A percentile compares a stretch with the other conserved stretches of the same genome.
Conservation (phyloP, 1,139 yeast genomes). For the Geotrichum restrictum region DNA sequence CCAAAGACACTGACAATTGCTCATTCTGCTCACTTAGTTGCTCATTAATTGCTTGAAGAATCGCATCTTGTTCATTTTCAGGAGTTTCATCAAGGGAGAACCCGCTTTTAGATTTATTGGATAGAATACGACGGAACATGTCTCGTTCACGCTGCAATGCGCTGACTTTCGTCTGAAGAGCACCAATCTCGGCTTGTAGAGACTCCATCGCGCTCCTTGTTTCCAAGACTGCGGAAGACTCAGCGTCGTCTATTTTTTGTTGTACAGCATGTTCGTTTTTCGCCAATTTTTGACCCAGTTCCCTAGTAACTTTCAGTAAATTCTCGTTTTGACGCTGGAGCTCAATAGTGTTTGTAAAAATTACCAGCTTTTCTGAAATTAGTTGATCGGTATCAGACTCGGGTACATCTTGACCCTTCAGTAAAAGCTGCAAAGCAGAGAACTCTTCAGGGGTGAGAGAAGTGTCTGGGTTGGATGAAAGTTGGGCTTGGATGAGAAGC, state of each 20-base stretch:
- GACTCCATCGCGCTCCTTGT: slow-evolving; percentile 72
- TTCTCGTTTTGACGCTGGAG: slow-evolving; percentile 72
- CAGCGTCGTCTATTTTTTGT: slow-evolving; percentile 47
- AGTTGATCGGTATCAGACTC: slow-evolving; percentile 66
- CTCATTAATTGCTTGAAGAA: slow-evolving; percentile 28
- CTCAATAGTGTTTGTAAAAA: slow-evolving; percentile 63
- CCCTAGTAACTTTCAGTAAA: slow-evolving; percentile 61
- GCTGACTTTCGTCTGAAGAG: slow-evolving; percentile 48
- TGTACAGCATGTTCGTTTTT: slow-evolving; percentile 45
- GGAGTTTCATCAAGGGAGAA: slow-evolving; percentile 19
- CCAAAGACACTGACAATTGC: slow-evolving; percentile 34
- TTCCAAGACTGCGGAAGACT: slow-evolving; percentile 60
- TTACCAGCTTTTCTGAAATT: slow-evolving; percentile 68
- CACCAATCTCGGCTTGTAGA: slow-evolving; percentile 59
- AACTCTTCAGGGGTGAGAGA: slow-evolving; percentile 59
- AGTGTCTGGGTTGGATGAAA: slow-evolving; percentile 45
- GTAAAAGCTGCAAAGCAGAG: slow-evolving; percentile 48
- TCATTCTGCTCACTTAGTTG: background rate
- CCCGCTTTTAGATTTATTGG: slow-evolving; percentile 30
- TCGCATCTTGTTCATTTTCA: slow-evolving; percentile 26
- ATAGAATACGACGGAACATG: slow-evolving; percentile 49
- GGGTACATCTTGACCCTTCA: slow-evolving; percentile 31
- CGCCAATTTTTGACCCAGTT: slow-evolving; percentile 67
- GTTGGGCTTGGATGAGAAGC: slow-evolving; percentile 61
- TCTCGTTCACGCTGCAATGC: slow-evolving; percentile 64